Evolutionary conservation across 768 basidiomycete species (phyloP), one percentile per base, ranked within the genome.

Genomic region (Lentinus brumalis): DNA sequence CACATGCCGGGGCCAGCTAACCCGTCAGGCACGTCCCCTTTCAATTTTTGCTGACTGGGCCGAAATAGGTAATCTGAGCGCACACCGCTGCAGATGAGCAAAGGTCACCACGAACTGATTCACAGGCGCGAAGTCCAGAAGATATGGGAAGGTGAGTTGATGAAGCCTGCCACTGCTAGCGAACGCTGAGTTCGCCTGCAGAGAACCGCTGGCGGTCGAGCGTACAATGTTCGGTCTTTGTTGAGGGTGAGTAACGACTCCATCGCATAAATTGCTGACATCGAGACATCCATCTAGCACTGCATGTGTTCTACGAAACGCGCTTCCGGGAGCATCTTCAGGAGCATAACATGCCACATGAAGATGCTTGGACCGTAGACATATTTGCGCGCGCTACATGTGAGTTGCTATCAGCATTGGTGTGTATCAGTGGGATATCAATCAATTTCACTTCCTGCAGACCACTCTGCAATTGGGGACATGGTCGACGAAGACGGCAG

Each of bases 391-490:
- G 61, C 5, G 54, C 47, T 16, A 62, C 50, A 52, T 58, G 61
- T 62, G 18, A 21, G 61, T 57, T 2, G 9, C 4, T 29, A 39
- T 15, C 35, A n/a, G 30, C 21, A 16, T 18, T 10, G 18, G 49
- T 18, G 16, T 18, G 21, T n/a, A 15, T 10, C 21, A 26, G 3
- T 31, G 56, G 14, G 7, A 40, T 40, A 40, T 16, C 39, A 16
- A 40, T 26, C 21, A 26, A 26, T 26, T 26, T 2, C 21, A 26
- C 39, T 40, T 45, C 12, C 21, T 9, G 29, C 29, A 62, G 61
- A 57, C 38, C 52, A 62, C 39, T 62, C 61, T 29, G 56, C 61
- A 15, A 58, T 62, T 31, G 61, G 56, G 5, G 61, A 62, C 31
- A 41, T 57, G 4, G 26, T 62, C 4, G 61, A 62, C 35, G 52